Conservation (phyloP, 495 filamentous ascomycete genomes). For the Rhypophila decipiens region DNA sequence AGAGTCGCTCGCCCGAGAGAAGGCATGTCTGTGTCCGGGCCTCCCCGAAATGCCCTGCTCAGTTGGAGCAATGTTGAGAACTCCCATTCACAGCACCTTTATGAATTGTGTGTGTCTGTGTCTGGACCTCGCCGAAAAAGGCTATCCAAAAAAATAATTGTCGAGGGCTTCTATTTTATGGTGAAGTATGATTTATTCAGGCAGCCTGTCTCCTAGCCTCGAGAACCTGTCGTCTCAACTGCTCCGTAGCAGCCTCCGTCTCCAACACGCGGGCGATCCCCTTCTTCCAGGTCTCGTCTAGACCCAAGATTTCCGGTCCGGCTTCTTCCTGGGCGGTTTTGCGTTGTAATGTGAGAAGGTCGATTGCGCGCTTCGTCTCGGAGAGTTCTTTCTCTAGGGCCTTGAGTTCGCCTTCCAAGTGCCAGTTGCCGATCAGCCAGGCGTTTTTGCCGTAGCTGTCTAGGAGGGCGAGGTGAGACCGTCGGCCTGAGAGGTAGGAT, state of each 20-base stretch:
- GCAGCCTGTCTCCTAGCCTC: slow-evolving; percentile 32
- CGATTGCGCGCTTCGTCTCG: slow-evolving; percentile 54
- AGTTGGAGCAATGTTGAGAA: no score
- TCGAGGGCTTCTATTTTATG: no score
- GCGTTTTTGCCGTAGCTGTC: slow-evolving; percentile 80
- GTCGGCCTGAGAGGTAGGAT: slow-evolving; percentile 59
- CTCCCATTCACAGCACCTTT: no score
- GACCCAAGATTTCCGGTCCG: slow-evolving; percentile 55
- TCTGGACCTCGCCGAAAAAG: no score
- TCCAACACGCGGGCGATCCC: slow-evolving; percentile 66
- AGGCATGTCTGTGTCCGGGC: no score
- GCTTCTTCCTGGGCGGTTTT: slow-evolving; percentile 63
- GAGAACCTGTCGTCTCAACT: slow-evolving; percentile 43
- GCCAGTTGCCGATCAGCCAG: slow-evolving; percentile 79
- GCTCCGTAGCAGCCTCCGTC: slow-evolving; percentile 69
- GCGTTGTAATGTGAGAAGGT: slow-evolving; percentile 63
- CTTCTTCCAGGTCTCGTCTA: slow-evolving; percentile 70
- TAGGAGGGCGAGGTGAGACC: slow-evolving; percentile 65
- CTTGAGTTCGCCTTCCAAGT: slow-evolving; percentile 66
- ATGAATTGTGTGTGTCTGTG: no score
- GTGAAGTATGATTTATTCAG: no score
- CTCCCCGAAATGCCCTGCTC: no score
- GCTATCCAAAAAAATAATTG: no score
- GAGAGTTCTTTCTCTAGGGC: slow-evolving; percentile 73
- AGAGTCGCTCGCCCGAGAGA: no score